Conservation (phyloP, 306 rosid species). For the Glycyrrhiza uralensis region DNA sequence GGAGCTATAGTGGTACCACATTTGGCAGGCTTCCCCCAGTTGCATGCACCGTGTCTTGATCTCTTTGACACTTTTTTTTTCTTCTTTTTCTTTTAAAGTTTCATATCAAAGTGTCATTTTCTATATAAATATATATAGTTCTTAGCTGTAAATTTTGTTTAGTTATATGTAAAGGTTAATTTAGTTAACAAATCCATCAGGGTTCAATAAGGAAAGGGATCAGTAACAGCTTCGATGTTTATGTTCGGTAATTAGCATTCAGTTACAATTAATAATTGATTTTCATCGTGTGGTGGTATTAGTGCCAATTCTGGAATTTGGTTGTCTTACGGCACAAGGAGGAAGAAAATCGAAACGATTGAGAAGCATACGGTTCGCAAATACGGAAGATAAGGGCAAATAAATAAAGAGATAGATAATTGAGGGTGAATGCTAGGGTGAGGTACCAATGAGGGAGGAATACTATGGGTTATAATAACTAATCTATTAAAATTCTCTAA, state of each 20-base stretch:
- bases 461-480: too few species aligned
- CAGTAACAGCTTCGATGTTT: not conserved
- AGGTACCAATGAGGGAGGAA: too few species aligned
- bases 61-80: not conserved
- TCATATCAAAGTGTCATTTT: not conserved
- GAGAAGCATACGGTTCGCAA: not conserved
- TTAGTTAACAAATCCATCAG: not conserved
- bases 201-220: slow-evolving; percentile 11
- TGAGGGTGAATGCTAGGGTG: too few species aligned
- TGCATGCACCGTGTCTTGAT: not conserved
- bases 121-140: not conserved
- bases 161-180: slow-evolving; percentile 16
- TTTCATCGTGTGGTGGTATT: not conserved
- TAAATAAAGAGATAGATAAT: too few species aligned
- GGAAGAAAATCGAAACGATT: not conserved
- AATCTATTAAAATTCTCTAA: too few species aligned
- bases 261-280: slow-evolving; percentile 17
- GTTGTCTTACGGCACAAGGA: not conserved
- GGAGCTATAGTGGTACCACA: not conserved
- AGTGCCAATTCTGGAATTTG: not conserved
- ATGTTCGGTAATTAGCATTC: slow-evolving; percentile 15
- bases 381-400: not conserved
- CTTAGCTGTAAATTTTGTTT: slow-evolving; percentile 23
- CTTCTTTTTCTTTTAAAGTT: not conserved
- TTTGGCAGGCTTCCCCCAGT: not conserved